Base-by-base conservation (phyloP, 768 basidiomycete genomes). In the Boletus sp. region DNA sequence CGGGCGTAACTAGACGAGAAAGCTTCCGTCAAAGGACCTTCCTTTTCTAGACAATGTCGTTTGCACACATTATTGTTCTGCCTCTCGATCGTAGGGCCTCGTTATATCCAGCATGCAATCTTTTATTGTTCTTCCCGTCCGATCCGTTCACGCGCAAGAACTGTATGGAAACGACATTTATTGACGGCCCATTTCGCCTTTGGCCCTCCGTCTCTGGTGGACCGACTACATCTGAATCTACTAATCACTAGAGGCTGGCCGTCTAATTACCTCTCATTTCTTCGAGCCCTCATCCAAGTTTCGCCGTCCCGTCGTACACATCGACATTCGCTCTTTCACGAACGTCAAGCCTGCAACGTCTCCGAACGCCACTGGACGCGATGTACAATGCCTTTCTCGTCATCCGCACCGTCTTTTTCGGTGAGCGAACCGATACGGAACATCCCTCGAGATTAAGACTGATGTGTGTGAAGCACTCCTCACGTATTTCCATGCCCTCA, bases 371-470 rank as follows among this genome's bases (percentile, higher is more conserved):
- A 49, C 48, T 29, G 30, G 55, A 54, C 63, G 52, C 59, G 29
- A 78, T 81, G 76, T 74, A 71, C 54, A 86, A 78, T 64, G 72
- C 78, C 4, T 85, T 89, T 68, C 70, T 87, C 50, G 69, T 84
- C 52, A 65, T 80, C 55, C 83, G 87, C 52, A 77, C 81, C 29
- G 77, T 85, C 40, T 68, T 82, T 54, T 81, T 87, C 59, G 78
- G 87, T 86, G 57, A 67, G 83, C 66, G 0, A 15, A 47, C 5
- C 6, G 29, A 7, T 28, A 24, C 28, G n/a, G 45, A 46, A 7
- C 39, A 7, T 17, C 32, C 14, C 0, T 42, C 14, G 35, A 6
- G 17, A 32, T 30, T 10, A 12, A 8, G 20, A 15, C 36, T 66
- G 24, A 73, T 28, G 37, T 17, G 0, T 39, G 32, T 42, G 3